Conservation (phyloP, 306 rosid genomes). For the Rubus idaeus region DNA sequence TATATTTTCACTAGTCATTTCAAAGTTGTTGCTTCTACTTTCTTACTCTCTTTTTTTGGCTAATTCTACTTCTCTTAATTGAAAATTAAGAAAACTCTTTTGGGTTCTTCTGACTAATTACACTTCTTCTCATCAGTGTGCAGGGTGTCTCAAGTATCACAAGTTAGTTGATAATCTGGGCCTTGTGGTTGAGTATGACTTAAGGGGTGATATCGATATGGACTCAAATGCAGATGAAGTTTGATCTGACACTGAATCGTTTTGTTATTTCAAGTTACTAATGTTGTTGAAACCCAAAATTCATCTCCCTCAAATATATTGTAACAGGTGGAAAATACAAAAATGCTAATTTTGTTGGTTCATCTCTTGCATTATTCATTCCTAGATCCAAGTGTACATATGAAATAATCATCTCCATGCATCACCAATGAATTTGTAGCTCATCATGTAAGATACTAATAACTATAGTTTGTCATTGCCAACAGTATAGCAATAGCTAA, state of each 20-base stretch:
- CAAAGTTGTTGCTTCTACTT: no score
- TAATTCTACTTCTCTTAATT: neutral
- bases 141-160: slow-evolving; percentile 78
- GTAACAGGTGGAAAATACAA: slow-evolving; percentile 17
- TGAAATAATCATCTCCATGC: slow-evolving; percentile 25
- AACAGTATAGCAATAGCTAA: slow-evolving; percentile 53
- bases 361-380: slow-evolving; percentile 35
- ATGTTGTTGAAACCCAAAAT: slow-evolving; percentile 32
- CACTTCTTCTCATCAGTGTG: slow-evolving; percentile 55
- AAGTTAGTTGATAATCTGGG: slow-evolving; percentile 83
- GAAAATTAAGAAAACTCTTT: neutral
- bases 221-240: slow-evolving; percentile 48
- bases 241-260: slow-evolving; percentile 29
- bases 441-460: slow-evolving; percentile 28
- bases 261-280: neutral
- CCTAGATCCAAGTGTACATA: slow-evolving; percentile 18
- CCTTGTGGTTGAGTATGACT: slow-evolving; percentile 68
- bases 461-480: slow-evolving; percentile 44
- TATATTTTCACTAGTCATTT: neutral
- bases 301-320: slow-evolving; percentile 25
- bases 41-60: no score
- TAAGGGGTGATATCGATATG: slow-evolving; percentile 46
- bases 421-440: slow-evolving; percentile 32
- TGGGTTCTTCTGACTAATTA: slow-evolving; percentile 22
- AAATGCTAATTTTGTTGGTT: neutral